phyloP scores from a whole-genome alignment of 176 grass and related monocot species.

The Juncus effusus region DNA sequence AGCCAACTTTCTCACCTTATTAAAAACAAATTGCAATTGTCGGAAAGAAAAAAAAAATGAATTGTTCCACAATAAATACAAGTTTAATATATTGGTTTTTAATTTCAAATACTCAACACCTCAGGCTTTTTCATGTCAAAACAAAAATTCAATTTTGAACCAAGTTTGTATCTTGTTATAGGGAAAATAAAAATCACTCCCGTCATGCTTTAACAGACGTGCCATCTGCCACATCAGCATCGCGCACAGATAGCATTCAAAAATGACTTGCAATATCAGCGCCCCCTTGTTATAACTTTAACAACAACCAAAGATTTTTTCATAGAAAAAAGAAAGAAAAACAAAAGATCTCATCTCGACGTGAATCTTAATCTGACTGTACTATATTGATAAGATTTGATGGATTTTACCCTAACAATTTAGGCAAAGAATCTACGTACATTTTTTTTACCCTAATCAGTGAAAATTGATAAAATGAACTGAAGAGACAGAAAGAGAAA shows the following conservation, averaged over 20 bases:
- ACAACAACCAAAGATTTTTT: not conserved
- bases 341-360: conserved; percentile 5
- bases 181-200: too few relatives aligned
- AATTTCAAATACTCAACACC: not conserved
- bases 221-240: too few relatives aligned
- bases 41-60: not conserved
- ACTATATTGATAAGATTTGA: conserved; percentile 14
- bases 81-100: not conserved
- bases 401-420: conserved; percentile 18
- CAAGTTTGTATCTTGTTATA: not conserved
- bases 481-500: too few relatives aligned
- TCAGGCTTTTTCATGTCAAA: not conserved
- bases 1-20: not conserved
- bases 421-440: conserved; percentile 9
- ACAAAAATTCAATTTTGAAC: not conserved
- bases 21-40: conserved; percentile 17
- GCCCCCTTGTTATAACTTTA: not conserved
- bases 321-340: not conserved
- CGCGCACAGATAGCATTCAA: too few relatives aligned
- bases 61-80: not conserved
- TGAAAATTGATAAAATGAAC: not conserved
- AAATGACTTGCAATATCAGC: too few relatives aligned
- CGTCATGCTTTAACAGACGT: too few relatives aligned
- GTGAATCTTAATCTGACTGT: not conserved
- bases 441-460: conserved; percentile 18